phyloP scores from a whole-genome alignment of 2,329 filamentous ascomycete species.

The Botrytis cinerea region DNA sequence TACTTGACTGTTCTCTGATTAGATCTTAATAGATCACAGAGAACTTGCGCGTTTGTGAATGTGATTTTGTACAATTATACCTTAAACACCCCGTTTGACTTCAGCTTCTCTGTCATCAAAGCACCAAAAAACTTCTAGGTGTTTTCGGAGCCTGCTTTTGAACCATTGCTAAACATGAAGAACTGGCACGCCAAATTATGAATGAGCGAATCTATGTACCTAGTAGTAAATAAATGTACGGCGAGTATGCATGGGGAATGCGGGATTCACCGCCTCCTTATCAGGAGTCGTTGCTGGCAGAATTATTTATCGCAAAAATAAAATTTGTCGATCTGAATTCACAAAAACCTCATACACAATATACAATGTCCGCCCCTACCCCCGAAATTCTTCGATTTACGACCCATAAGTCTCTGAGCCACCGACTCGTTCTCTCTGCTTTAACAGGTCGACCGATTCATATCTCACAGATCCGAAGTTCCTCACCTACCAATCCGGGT shows the following conservation, averaged over 20 bases:
- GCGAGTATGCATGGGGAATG: not conserved
- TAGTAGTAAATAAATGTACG: not conserved
- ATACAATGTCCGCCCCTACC: constrained; percentile 39
- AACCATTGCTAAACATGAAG: not conserved
- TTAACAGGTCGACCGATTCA: constrained; percentile 86
- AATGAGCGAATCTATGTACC: not conserved
- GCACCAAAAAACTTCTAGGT: not conserved
- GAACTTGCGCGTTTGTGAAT: not conserved
- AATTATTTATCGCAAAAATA: constrained; percentile 23
- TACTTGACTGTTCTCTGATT: not conserved
- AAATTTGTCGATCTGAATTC: constrained; percentile 17
- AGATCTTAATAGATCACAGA: not conserved
- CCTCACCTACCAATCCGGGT: constrained; percentile 82
- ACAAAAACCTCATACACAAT: constrained; percentile 19
- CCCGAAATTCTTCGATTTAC: constrained; percentile 70
- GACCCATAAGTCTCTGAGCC: constrained; percentile 77
- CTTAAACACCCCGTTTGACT: not conserved
- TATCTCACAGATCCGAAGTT: constrained; percentile 90
- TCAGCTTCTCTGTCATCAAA: not conserved
- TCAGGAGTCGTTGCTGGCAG: constrained; percentile 8
- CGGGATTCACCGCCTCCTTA: constrained; percentile 15
- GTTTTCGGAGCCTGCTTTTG: not conserved
- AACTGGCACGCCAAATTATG: not conserved
- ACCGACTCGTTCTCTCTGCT: constrained; percentile 85
- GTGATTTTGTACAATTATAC: not conserved